These are phyloP conservation scores for Solanum microdontum DNA, from an alignment of 257 asterid genomes.

Conservation along the genomic window DNA sequence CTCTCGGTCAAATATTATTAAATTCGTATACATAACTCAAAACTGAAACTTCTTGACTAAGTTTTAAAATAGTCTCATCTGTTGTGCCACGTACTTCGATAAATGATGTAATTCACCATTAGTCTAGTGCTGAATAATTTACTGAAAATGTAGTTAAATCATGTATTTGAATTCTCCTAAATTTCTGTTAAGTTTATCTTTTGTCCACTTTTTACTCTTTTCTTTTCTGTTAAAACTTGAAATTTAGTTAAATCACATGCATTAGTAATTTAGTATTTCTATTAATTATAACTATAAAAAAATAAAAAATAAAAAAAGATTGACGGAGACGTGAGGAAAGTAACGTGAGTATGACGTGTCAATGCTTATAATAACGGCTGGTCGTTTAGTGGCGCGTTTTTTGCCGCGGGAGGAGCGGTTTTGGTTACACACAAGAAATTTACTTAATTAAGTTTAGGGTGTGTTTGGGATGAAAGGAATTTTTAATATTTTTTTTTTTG, in stretches of 20 bases:
- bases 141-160: neutral
- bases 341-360: constrained; percentile 42
- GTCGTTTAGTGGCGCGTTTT: constrained; percentile 37
- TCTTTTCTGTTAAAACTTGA: neutral
- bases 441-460: neutral
- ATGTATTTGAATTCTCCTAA: neutral
- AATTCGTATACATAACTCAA: fast-evolving
- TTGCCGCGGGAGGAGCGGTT: neutral
- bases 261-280: neutral
- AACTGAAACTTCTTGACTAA: neutral
- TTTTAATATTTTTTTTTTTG: too few relatives aligned
- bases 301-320: neutral
- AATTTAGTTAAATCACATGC: neutral
- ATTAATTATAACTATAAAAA: neutral
- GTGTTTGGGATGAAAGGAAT: neutral
- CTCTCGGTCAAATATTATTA: fast-evolving
- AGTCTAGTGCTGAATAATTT: neutral
- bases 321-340: constrained; percentile 23
- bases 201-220: neutral
- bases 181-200: neutral
- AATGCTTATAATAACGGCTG: constrained; percentile 20
- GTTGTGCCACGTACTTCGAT: too few relatives aligned
- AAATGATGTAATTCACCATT: neutral
- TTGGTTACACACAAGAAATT: neutral
- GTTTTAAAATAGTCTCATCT: neutral